These are phyloP conservation scores for Plasmodium malariae DNA, from an alignment of 169 alveolate species.

Conservation along the genomic window DNA sequence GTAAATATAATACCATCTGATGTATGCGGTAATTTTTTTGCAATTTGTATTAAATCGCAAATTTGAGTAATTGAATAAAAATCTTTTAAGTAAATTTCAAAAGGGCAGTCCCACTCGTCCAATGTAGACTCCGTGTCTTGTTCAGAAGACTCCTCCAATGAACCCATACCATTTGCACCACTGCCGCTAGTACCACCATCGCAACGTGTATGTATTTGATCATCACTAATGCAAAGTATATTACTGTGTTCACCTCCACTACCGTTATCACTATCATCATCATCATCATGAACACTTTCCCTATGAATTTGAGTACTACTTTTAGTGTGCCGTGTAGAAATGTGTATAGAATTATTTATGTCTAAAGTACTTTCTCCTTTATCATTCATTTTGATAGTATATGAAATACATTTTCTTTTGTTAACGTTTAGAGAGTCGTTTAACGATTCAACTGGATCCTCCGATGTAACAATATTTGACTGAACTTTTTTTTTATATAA, in stretches of 20 bases:
- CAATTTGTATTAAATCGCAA: conserved; percentile 83
- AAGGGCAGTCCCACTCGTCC: conserved; percentile 17
- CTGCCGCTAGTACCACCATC: conserved; percentile 10
- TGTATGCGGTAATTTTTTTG: conserved; percentile 93
- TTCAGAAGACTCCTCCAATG: conserved; percentile 5
- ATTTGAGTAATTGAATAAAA: conserved; percentile 92
- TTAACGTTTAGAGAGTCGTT: background rate
- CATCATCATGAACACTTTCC: background rate
- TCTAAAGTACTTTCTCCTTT: too few relatives aligned
- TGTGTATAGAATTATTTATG: too few relatives aligned
- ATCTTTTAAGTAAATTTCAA: conserved; percentile 87
- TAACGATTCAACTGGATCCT: background rate
- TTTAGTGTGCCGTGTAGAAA: too few relatives aligned
- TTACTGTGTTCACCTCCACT: conserved; percentile 17
- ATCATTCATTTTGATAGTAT: too few relatives aligned
- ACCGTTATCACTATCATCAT: background rate
- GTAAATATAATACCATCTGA: conserved; percentile 97
- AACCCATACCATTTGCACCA: conserved; percentile 1
- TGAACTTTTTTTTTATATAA: conserved; percentile 8
- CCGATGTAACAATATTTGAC: background rate
- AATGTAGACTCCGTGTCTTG: background rate
- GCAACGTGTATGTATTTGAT: background rate
- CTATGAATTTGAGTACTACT: too few relatives aligned
- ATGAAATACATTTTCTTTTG: conserved; percentile 2
- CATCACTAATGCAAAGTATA: background rate